Conservation (phyloP, 2,329 filamentous ascomycete species). For the Thielaviopsis punctulata region DNA sequence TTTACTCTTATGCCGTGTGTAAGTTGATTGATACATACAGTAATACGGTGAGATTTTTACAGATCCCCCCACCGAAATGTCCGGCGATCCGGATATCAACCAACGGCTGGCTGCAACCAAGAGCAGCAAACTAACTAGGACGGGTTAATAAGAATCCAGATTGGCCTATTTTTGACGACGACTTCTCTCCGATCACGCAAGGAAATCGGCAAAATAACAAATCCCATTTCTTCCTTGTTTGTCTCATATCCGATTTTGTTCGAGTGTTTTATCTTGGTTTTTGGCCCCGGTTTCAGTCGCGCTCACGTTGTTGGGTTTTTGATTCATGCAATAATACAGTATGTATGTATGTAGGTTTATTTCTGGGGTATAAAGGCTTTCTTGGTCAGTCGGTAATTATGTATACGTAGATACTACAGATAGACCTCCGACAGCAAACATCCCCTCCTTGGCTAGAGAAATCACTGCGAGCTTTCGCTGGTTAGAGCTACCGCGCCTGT, state of each 20-base stretch:
- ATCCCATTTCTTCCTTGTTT: background rate
- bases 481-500: too few relatives aligned
- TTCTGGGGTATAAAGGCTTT: too few relatives aligned
- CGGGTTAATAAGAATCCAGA: background rate
- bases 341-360: too few relatives aligned
- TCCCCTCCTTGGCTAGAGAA: too few relatives aligned
- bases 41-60: background rate
- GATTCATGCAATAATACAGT: too few relatives aligned
- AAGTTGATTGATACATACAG: background rate
- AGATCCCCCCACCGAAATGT: background rate
- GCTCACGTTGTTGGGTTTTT: background rate
- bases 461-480: too few relatives aligned
- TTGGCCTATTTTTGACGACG: background rate
- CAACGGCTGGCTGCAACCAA: too few relatives aligned
- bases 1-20: background rate
- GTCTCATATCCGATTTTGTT: background rate
- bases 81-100: background rate
- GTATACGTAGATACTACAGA: too few relatives aligned
- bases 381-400: too few relatives aligned
- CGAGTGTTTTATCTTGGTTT: background rate
- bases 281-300: background rate
- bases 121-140: background rate
- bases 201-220: background rate
- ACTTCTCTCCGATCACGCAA: background rate
- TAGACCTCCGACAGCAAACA: too few relatives aligned